Percentiles rank a stretch among this genome's conserved stretches.
Conservation (phyloP, 805 yeast species). For the Metschnikowia sp. region DNA sequence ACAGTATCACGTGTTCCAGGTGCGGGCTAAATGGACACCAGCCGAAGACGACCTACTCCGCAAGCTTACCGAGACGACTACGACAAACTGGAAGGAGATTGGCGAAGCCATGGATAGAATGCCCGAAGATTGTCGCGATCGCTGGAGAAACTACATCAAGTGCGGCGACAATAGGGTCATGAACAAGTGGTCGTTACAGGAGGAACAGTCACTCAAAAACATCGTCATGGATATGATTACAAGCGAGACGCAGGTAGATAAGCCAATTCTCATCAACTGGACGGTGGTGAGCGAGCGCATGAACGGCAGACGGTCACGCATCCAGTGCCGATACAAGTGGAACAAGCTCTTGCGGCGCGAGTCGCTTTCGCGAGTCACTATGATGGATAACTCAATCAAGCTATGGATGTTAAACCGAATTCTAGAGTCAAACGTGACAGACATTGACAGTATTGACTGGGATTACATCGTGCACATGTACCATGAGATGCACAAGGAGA, state of each 20-base stretch:
- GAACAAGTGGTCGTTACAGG: slow-evolving; percentile 76
- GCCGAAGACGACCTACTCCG: slow-evolving; percentile 74
- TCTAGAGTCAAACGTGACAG: slow-evolving; percentile 23
- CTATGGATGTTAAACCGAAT: slow-evolving; percentile 37
- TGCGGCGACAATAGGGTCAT: slow-evolving; percentile 77
- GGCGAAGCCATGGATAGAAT: slow-evolving; percentile 80
- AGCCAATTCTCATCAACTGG: slow-evolving; percentile 69
- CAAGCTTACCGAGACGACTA: slow-evolving; percentile 58
- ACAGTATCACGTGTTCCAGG: slow-evolving; percentile 81
- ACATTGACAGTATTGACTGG: slow-evolving; percentile 35
- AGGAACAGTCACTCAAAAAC: slow-evolving; percentile 59
- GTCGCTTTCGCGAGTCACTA: slow-evolving; percentile 27
- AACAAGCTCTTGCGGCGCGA: slow-evolving; percentile 70
- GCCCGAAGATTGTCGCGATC: slow-evolving; percentile 97
- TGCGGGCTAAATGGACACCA: slow-evolving; percentile 85
- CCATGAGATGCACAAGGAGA: slow-evolving; percentile 26
- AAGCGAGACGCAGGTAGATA: slow-evolving; percentile 16
- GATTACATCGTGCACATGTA: slow-evolving; percentile 27
- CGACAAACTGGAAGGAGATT: slow-evolving; percentile 85
- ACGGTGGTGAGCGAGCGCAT: slow-evolving; percentile 84
- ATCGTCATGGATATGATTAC: slow-evolving; percentile 50
- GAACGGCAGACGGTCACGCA: slow-evolving; percentile 86
- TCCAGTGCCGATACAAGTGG: slow-evolving; percentile 96
- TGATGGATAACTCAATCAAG: slow-evolving; percentile 33
- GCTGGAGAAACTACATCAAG: slow-evolving; percentile 94